Evolutionary conservation across 192 early-diverging fungal species (phyloP).

Genomic region (Entomortierella parvispora): DNA sequence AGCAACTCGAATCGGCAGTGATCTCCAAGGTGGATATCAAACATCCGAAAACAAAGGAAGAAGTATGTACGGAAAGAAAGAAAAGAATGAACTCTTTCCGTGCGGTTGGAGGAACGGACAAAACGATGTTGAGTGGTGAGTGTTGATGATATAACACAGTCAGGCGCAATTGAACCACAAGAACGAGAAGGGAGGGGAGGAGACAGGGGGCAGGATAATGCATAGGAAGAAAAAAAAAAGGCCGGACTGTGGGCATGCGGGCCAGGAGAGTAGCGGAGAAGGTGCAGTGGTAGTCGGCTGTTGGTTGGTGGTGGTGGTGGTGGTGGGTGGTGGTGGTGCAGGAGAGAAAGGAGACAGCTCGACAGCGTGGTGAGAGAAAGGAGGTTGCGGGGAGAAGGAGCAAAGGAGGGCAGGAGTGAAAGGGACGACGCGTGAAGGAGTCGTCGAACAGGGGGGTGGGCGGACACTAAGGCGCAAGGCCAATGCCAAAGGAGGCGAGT

Average conservation of each 20-base stretch:
- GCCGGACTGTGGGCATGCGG: background rate
- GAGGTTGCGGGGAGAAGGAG: background rate
- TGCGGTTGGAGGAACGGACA: background rate
- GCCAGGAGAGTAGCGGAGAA: conserved; percentile 8
- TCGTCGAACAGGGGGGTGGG: background rate
- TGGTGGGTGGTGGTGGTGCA: background rate
- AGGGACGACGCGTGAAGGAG: background rate
- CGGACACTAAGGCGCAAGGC: background rate
- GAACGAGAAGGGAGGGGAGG: background rate
- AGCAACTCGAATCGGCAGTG: too few species aligned
- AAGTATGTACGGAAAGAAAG: background rate
- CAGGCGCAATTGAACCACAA: too few species aligned
- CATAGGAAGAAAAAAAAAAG: background rate
- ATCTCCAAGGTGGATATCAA: too few species aligned
- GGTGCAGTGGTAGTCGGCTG: too few species aligned
- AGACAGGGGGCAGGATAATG: background rate
- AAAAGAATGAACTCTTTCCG: background rate
- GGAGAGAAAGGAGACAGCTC: conserved; percentile 9
- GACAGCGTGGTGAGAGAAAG: background rate
- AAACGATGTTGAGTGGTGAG: too few species aligned
- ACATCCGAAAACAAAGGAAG: too few species aligned
- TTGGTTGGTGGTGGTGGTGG: background rate
- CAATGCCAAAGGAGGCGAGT: background rate
- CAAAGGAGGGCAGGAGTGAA: background rate
- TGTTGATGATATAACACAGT: background rate